Conservation (phyloP, 1,284 basidiomycete species). For the Malassezia dermatis region DNA sequence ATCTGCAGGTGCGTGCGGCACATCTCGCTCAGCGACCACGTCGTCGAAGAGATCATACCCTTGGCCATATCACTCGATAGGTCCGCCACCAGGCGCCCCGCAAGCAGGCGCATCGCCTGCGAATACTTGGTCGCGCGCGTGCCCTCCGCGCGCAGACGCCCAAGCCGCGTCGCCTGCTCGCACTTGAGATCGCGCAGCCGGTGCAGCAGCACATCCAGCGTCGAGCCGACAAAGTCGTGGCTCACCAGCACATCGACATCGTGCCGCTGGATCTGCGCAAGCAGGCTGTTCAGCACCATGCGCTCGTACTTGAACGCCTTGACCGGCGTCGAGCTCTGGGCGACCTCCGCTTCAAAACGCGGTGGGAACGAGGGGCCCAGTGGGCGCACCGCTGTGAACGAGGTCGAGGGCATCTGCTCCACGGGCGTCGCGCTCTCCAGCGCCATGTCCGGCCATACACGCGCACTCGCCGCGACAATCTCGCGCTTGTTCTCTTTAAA, state of each 20-base stretch:
- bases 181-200: conserved; percentile 64
- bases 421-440: conserved; percentile 43
- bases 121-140: conserved; percentile 67
- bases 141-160: conserved; percentile 57
- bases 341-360: conserved; percentile 59
- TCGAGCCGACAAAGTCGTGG: conserved; percentile 85
- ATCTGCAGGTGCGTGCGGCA: conserved; percentile 70
- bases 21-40: conserved; percentile 92
- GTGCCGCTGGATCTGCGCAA: conserved; percentile 70
- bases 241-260: conserved; percentile 93
- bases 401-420: conserved; percentile 62
- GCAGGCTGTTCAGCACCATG: conserved; percentile 69
- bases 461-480: conserved; percentile 70
- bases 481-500: conserved; percentile 87
- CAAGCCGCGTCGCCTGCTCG: conserved; percentile 86
- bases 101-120: conserved; percentile 64
- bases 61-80: conserved; percentile 87
- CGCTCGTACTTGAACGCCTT: conserved; percentile 64
- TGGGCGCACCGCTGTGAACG: conserved; percentile 83
- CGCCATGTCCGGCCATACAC: conserved; percentile 65
- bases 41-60: conserved; percentile 62
- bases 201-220: conserved; percentile 79
- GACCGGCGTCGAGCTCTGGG: conserved; percentile 58
- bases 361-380: conserved; percentile 73
- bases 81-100: conserved; percentile 80